Conservation (phyloP, 1,139 yeast species). For the Geotrichum klebahnii region DNA sequence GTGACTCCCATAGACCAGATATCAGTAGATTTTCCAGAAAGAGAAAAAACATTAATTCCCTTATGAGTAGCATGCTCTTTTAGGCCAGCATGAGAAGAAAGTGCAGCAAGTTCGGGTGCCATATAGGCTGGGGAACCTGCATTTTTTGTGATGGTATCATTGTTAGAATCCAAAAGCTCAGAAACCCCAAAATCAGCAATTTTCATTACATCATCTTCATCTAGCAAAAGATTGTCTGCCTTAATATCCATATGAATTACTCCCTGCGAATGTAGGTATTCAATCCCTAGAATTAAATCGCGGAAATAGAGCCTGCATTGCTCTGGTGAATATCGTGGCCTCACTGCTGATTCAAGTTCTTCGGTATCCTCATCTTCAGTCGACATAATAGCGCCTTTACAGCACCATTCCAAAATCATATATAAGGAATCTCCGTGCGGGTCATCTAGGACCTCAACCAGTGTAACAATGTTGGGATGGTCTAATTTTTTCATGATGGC, state of each 20-base stretch:
- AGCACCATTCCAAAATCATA: slow-evolving; percentile 73
- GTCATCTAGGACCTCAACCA: slow-evolving; percentile 76
- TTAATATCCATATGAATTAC: slow-evolving; percentile 93
- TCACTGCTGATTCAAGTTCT: slow-evolving; percentile 43
- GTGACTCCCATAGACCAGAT: slow-evolving; percentile 81
- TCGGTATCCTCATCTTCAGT: slow-evolving; percentile 25
- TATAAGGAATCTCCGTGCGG: slow-evolving; percentile 63
- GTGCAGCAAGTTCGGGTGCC: slow-evolving; percentile 75
- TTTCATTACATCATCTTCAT: slow-evolving; percentile 72
- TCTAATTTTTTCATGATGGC: slow-evolving; percentile 74
- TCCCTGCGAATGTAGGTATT: slow-evolving; percentile 87
- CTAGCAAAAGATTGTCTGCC: slow-evolving; percentile 82
- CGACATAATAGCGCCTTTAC: slow-evolving; percentile 43
- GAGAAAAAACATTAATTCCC: slow-evolving; percentile 56
- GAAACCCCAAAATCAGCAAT: slow-evolving; percentile 95
- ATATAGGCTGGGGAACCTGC: slow-evolving; percentile 85
- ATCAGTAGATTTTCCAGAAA: slow-evolving; percentile 63
- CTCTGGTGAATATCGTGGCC: slow-evolving; percentile 37
- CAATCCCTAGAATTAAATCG: slow-evolving; percentile 83
- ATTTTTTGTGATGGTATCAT: slow-evolving; percentile 49
- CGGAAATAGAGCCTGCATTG: slow-evolving; percentile 52
- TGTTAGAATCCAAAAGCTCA: slow-evolving; percentile 57
- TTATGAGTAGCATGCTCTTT: slow-evolving; percentile 39
- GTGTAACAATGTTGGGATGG: slow-evolving; percentile 76
- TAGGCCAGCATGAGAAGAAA: slow-evolving; percentile 25